Evolutionary conservation across 352 stramenopile genomes (phyloP).

Genomic region (Globisporangium nunn): DNA sequence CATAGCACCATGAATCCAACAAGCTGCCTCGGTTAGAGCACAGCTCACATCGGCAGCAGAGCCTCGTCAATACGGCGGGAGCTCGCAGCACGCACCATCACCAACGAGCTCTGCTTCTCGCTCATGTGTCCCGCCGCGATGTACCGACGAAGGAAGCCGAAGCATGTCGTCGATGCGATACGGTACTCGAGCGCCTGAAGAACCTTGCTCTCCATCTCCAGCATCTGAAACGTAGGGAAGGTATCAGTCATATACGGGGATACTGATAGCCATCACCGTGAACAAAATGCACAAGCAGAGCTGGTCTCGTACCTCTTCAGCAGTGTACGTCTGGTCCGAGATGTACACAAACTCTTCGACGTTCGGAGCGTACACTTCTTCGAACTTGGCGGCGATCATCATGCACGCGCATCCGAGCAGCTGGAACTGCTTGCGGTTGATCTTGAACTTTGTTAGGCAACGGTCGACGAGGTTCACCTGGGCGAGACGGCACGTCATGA

Average conservation of each 20-base stretch:
- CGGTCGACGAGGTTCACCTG: conserved; percentile 81
- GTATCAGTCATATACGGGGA: background rate
- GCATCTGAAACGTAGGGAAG: conserved; percentile 38
- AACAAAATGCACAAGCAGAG: background rate
- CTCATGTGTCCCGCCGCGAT: conserved; percentile 42
- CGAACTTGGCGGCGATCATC: conserved; percentile 96
- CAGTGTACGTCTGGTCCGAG: conserved; percentile 93
- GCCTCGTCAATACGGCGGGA: too few relatives aligned
- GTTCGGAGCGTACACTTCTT: conserved; percentile 94
- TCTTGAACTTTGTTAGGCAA: conserved; percentile 72
- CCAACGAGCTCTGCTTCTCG: conserved; percentile 49
- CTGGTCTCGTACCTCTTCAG: conserved; percentile 42
- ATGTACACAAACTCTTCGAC: conserved; percentile 97
- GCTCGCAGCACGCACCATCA: conserved; percentile 58
- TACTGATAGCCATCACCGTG: background rate
- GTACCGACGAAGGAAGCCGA: conserved; percentile 66
- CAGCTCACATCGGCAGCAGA: background rate
- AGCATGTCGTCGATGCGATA: conserved; percentile 67
- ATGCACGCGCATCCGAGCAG: conserved; percentile 94
- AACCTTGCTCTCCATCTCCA: conserved; percentile 76
- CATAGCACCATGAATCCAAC: too few relatives aligned
- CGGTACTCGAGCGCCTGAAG: conserved; percentile 72
- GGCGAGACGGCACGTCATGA: too few relatives aligned
- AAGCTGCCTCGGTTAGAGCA: background rate
- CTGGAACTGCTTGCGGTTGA: conserved; percentile 91